These are phyloP conservation scores for Umbilicus rupestris DNA, from an alignment of 164 flowering plant species.

Conservation along the genomic window DNA sequence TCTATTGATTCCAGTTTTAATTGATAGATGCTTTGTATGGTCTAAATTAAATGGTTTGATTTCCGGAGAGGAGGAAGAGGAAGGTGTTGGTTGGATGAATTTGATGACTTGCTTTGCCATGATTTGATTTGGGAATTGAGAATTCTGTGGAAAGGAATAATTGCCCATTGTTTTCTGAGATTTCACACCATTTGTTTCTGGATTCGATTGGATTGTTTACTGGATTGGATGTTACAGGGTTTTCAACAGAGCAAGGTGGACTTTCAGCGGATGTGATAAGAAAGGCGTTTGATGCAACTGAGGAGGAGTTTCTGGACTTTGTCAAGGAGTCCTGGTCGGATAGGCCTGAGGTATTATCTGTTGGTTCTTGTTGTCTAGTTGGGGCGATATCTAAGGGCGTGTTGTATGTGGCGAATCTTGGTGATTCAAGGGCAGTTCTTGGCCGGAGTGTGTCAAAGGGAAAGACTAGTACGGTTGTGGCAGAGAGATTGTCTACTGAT, in stretches of 20 bases:
- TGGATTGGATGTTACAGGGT: slow-evolving; percentile 18
- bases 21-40: too few relatives aligned
- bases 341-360: slow-evolving; percentile 37
- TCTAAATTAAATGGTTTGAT: too few relatives aligned
- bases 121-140: too few relatives aligned
- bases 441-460: slow-evolving; percentile 23
- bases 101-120: too few relatives aligned
- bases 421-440: slow-evolving; percentile 48
- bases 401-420: slow-evolving; percentile 41
- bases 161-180: too few relatives aligned
- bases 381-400: slow-evolving; percentile 32
- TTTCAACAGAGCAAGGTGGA: slow-evolving; percentile 36
- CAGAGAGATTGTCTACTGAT: slow-evolving; percentile 41
- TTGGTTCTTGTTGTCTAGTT: slow-evolving; percentile 47
- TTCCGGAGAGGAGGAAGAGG: too few relatives aligned
- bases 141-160: too few relatives aligned
- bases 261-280: slow-evolving; percentile 37
- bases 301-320: slow-evolving; percentile 31
- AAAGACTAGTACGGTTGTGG: slow-evolving; percentile 21
- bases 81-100: too few relatives aligned
- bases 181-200: too few relatives aligned
- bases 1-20: too few relatives aligned
- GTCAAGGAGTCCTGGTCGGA: slow-evolving; percentile 27
- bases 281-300: slow-evolving; percentile 43
- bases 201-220: too few relatives aligned